Percentiles rank a stretch among this genome's conserved stretches.
These are phyloP conservation scores for Beta lomatogona DNA, from an alignment of 179 eudicot species.

Conservation along the genomic window DNA sequence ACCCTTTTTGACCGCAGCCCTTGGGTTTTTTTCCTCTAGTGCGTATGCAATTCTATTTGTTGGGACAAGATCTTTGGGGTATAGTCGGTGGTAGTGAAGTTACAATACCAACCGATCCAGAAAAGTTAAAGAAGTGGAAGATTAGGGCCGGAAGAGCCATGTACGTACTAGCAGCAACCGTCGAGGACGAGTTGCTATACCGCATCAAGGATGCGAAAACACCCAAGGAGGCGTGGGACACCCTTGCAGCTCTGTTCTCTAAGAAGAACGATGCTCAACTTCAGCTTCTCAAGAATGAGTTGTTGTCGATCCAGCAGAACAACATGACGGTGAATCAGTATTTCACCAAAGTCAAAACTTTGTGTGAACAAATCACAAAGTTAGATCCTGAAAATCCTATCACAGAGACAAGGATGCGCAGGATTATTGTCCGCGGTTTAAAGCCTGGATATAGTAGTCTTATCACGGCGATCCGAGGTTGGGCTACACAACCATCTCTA, in stretches of 20 bases:
- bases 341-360: conserved; percentile 15
- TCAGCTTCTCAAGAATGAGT: conserved; percentile 19
- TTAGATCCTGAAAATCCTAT: conserved; percentile 30
- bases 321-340: conserved; percentile 17
- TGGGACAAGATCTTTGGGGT: conserved; percentile 39
- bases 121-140: conserved; percentile 21
- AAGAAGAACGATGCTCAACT: conserved; percentile 25
- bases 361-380: conserved; percentile 20
- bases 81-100: conserved; percentile 27
- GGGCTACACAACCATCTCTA: conserved; percentile 22
- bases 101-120: neutral
- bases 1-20: too few relatives aligned
- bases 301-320: conserved; percentile 8
- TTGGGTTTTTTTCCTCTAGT: too few relatives aligned
- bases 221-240: conserved; percentile 29
- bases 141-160: conserved; percentile 29
- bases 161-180: conserved; percentile 13
- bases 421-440: conserved; percentile 17
- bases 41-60: conserved; percentile 30
- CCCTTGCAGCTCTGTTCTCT: neutral
- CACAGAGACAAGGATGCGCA: conserved; percentile 11
- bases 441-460: neutral
- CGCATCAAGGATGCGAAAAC: conserved; percentile 17
- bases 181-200: conserved; percentile 21
- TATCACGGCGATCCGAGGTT: conserved; percentile 13